A percentile compares a stretch with the other conserved stretches of the same genome.
Conservation (phyloP, 73 alveolate species). For the Paramecium pentaurelia region DNA sequence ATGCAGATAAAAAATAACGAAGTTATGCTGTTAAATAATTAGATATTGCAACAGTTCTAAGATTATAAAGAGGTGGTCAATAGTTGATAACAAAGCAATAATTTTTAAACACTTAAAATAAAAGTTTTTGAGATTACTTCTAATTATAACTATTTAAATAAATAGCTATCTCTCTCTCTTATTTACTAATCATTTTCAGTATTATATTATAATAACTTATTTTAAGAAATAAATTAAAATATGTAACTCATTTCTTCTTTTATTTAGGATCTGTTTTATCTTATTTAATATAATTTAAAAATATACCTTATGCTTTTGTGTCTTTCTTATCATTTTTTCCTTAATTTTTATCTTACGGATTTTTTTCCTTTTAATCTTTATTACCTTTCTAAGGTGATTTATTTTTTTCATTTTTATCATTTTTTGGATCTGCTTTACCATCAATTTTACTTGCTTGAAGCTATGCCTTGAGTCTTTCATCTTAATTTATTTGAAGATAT, state of each 20-base stretch:
- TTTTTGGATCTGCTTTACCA: not conserved
- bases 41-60: constrained; percentile 67
- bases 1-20: constrained; percentile 80
- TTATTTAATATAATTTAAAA: not conserved
- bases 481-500: not conserved
- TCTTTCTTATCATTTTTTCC: not conserved
- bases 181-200: not conserved
- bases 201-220: not conserved
- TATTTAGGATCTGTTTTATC: constrained; percentile 12
- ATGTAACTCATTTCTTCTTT: constrained; percentile 24
- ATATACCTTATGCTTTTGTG: constrained; percentile 12
- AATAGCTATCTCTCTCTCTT: not conserved
- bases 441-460: not conserved
- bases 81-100: not conserved
- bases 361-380: not conserved
- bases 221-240: not conserved
- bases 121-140: constrained; percentile 1
- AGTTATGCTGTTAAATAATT: constrained; percentile 75
- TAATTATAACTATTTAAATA: not conserved
- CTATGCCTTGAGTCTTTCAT: not conserved
- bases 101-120: not conserved
- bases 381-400: constrained; percentile 21
- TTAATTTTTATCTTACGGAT: not conserved
- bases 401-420: not conserved
- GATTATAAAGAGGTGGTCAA: constrained; percentile 61